Base-by-base conservation (phyloP, 75 land plant genomes). In the Sequoia sempervirens region DNA sequence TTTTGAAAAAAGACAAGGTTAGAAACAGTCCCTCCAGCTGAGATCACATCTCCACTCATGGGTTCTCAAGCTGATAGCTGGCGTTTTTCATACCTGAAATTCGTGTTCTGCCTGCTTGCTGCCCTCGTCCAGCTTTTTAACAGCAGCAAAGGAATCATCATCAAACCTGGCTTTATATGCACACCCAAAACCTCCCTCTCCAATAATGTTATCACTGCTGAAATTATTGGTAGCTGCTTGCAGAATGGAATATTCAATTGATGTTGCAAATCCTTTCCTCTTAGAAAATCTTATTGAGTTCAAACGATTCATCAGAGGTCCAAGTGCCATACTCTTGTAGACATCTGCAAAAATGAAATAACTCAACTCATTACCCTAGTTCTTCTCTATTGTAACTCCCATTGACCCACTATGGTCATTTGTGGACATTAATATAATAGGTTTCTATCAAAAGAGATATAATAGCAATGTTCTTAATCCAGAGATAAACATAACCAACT, bases 91-190 rank as follows among this genome's bases (percentile, higher is more conserved):
- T 83, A 95, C 98, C 91, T 94, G 88, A 83, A 92, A 96, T 82
- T 92, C 92, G 80, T 82, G 90, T 28, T 90, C 86, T 23, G 87
- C 89, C 36, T 89, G 90, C 38, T 52, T 84, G 0, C 89, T 84
- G 28, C 83, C 76, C 46, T 82, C 79, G 72, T 87, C 84, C 18
- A 96, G 58, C 83, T 85, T 86, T 84, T 95, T 95, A 47, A 96
- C 94, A 34, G 97, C 97, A 34, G 89, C 95, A 75, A 84, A 69
- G 7, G 80, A 82, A 30, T 87, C 86, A 40, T 91, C 88, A 70
- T 92, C 89, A 8, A 96, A 88, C 12, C 54, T 52, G 43, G 94
- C 97, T 83, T 91, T 96, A 83, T 92, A 96, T 34, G 93, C 94
- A 74, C 90, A 86, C 2, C 95, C 93, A 84, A 88, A 91, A 47